Percentiles rank a stretch among this genome's conserved stretches.
phyloP scores from a whole-genome alignment of 2,329 filamentous ascomycete genomes.

The Apiospora hydei region DNA sequence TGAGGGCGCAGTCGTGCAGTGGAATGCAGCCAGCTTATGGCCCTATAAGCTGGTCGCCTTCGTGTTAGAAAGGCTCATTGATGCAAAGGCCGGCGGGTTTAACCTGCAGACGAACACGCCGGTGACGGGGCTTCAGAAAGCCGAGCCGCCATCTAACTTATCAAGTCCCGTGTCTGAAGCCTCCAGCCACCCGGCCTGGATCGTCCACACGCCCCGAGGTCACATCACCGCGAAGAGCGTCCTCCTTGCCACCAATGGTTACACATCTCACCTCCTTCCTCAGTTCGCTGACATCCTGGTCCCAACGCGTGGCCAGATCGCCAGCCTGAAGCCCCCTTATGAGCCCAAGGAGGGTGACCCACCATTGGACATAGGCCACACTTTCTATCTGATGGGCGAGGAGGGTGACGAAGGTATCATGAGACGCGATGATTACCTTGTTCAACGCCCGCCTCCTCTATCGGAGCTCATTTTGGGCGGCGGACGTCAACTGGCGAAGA shows the following conservation, averaged over 20 bases:
- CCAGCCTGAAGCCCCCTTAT: constrained; percentile 66
- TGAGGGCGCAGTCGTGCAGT: constrained; percentile 69
- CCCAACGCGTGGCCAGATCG: constrained; percentile 78
- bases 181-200: constrained; percentile 54
- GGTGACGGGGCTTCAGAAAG: constrained; percentile 57
- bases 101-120: constrained; percentile 81
- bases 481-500: constrained; percentile 63
- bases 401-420: constrained; percentile 36
- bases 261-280: constrained; percentile 79
- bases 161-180: constrained; percentile 30
- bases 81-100: constrained; percentile 52
- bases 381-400: constrained; percentile 68
- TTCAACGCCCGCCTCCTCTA: constrained; percentile 68
- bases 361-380: constrained; percentile 55
- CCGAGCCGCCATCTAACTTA: constrained; percentile 31
- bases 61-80: constrained; percentile 68
- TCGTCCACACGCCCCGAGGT: constrained; percentile 74
- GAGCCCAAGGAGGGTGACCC: constrained; percentile 29
- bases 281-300: constrained; percentile 74
- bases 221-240: constrained; percentile 67
- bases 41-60: constrained; percentile 85
- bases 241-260: constrained; percentile 83
- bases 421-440: constrained; percentile 72
- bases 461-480: constrained; percentile 76
- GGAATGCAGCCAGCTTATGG: constrained; percentile 74